phyloP scores from a whole-genome alignment of 768 basidiomycete species.

The Asterophora parasitica region DNA sequence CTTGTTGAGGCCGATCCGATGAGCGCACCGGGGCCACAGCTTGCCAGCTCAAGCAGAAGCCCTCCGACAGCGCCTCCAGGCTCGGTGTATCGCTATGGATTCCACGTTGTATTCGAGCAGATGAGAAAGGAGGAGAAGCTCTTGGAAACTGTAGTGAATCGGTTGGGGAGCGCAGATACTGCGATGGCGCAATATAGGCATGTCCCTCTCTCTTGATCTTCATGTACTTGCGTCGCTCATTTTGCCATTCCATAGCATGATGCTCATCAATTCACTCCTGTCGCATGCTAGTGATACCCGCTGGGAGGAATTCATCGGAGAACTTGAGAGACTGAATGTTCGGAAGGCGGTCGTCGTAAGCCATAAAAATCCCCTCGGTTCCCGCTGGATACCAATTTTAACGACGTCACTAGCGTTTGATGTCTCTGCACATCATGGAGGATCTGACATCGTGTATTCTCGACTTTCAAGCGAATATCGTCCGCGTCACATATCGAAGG shows the following conservation, averaged over 20 bases:
- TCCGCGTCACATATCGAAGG: slow-evolving; percentile 74
- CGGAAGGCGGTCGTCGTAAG: slow-evolving; percentile 79
- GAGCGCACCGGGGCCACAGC: slow-evolving; percentile 53
- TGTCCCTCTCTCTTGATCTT: slow-evolving; percentile 4
- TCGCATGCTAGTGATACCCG: slow-evolving; percentile 71
- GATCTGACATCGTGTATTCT: slow-evolving; percentile 81
- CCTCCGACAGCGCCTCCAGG: slow-evolving; percentile 52
- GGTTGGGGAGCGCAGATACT: slow-evolving; percentile 77
- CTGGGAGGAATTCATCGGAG: slow-evolving; percentile 76
- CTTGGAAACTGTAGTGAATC: slow-evolving; percentile 76
- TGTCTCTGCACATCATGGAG: slow-evolving; percentile 77
- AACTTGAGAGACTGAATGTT: slow-evolving; percentile 72
- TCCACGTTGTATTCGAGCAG: slow-evolving; percentile 74
- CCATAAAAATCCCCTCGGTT: slow-evolving; percentile 11
- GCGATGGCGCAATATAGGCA: slow-evolving; percentile 83
- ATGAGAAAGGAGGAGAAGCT: slow-evolving; percentile 70
- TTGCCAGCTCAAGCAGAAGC: slow-evolving; percentile 56
- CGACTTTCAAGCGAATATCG: slow-evolving; percentile 84
- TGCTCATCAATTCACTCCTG: slow-evolving; percentile 83
- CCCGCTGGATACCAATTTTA: not conserved
- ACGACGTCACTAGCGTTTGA: slow-evolving; percentile 52
- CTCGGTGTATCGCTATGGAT: slow-evolving; percentile 83
- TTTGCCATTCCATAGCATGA: slow-evolving; percentile 65
- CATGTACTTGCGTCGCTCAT: slow-evolving; percentile 1
- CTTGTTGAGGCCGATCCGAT: slow-evolving; percentile 83